Base-by-base conservation (phyloP, 2,329 filamentous ascomycete genomes). In the Paracamarosporium sp. region DNA sequence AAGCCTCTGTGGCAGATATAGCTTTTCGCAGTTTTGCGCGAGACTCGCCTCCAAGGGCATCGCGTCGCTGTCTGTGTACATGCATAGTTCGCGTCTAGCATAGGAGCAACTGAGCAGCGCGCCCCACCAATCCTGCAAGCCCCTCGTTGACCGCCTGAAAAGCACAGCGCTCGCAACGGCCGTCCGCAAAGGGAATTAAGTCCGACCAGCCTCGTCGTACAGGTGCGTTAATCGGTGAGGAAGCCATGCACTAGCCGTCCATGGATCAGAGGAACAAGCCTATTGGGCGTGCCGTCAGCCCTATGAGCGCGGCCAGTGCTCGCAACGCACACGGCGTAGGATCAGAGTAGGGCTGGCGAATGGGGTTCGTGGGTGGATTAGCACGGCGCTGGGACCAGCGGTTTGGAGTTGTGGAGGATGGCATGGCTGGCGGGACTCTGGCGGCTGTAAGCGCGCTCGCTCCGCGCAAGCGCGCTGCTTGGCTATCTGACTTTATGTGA, bases 221-320 rank as follows among this genome's bases (percentile, higher is more conserved):
- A n/a, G n/a, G n/a, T n/a, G n/a, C n/a, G n/a, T n/a, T n/a, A n/a
- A n/a, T n/a, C n/a, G n/a, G n/a, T n/a, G n/a, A n/a, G n/a, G n/a
- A n/a, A n/a, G n/a, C n/a, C n/a, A n/a, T n/a, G n/a, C n/a, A n/a
- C n/a, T n/a, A n/a, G n/a, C n/a, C n/a, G n/a, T n/a, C n/a, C n/a
- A n/a, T n/a, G n/a, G n/a, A n/a, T n/a, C 46, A 30, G 13, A 17
- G 8, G 8, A 7, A 33, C 27, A 50, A 50, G 38, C 50, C 35
- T 52, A 38, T 52, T 31, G 44, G 22, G 36, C 35, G 50, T 15
- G 36, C 36, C 50, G 11, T 31, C 50, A 52, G 50, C 38, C 50
- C 33, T 33, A 27, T 13, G 36, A 17, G 28, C 17, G 9, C 15
- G 13, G 22, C 48, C 48, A 15, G 13, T 35, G 22, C n/a, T 20